A percentile compares a stretch with the other conserved stretches of the same genome.
Evolutionary conservation across 208 protist genomes (phyloP).

Genomic region (Strigomonas oncopelti): DNA sequence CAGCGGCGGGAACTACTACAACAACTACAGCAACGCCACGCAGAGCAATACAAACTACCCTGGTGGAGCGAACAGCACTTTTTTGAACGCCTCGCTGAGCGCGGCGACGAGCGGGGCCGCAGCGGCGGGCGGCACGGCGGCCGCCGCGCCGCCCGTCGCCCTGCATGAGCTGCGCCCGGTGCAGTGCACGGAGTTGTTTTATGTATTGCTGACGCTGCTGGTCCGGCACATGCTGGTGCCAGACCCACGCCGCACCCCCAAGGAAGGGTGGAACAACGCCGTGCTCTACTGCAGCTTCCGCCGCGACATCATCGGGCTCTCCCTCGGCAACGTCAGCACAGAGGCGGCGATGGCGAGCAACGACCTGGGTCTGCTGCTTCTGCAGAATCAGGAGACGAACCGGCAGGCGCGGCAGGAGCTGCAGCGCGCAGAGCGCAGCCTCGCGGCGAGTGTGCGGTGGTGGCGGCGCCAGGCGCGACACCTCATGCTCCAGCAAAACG

Average conservation of each 20-base stretch:
- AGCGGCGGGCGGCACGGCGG: neutral
- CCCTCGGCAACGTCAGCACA: constrained; percentile 32
- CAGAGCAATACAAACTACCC: no score
- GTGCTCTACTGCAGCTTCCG: constrained; percentile 39
- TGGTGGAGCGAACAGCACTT: neutral
- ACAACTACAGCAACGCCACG: neutral
- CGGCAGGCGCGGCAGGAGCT: constrained; percentile 39
- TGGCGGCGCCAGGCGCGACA: neutral
- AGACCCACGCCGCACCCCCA: constrained; percentile 27
- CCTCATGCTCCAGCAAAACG: neutral
- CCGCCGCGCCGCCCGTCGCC: neutral
- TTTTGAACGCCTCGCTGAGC: neutral
- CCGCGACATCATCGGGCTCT: constrained; percentile 31
- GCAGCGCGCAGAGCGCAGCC: constrained; percentile 19
- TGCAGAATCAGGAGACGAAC: constrained; percentile 28
- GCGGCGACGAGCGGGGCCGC: neutral
- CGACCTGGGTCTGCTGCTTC: constrained; percentile 28
- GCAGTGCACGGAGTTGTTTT: constrained; percentile 43
- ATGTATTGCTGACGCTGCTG: constrained; percentile 30
- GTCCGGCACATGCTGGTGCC: constrained; percentile 37
- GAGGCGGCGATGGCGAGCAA: constrained; percentile 43
- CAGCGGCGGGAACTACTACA: neutral
- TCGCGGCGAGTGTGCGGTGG: constrained; percentile 18
- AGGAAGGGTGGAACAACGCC: constrained; percentile 33
- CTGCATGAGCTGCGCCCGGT: constrained; percentile 26